Percentiles rank a stretch among this genome's conserved stretches.
Evolutionary conservation across 2,329 filamentous ascomycete genomes (phyloP).

Genomic region (Alternaria triticina): DNA sequence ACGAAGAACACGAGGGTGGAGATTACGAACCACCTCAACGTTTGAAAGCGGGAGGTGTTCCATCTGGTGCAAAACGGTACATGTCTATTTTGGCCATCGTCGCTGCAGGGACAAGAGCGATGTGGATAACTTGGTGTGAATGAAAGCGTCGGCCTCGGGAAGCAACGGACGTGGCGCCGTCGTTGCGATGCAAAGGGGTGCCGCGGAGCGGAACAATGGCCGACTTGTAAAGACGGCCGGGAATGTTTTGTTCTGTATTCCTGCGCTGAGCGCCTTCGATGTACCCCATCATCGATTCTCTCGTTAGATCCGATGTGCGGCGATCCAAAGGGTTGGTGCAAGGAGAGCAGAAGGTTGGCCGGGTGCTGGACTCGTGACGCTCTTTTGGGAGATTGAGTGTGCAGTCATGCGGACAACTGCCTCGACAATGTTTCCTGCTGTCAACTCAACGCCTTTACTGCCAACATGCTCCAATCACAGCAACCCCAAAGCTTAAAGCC

Average conservation of each 20-base stretch:
- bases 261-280: not conserved
- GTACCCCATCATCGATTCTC: not conserved
- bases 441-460: not conserved
- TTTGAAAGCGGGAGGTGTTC: not conserved
- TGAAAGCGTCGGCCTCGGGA: not conserved
- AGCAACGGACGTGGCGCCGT: conserved; percentile 3
- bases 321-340: not conserved
- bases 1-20: not conserved
- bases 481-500: conserved; percentile 3
- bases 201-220: not conserved
- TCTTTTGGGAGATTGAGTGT: not conserved
- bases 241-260: not conserved
- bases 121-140: not conserved
- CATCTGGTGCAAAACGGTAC: not conserved
- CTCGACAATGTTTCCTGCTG: conserved; percentile 8
- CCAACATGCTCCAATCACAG: not conserved
- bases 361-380: conserved; percentile 5
- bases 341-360: not conserved
- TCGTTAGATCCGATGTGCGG: not conserved
- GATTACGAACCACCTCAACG: not conserved
- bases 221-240: not conserved
- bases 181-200: not conserved
- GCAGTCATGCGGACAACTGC: conserved; percentile 8
- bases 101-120: conserved; percentile 8
- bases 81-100: conserved; percentile 5